Evolutionary conservation across 2,329 filamentous ascomycete species (phyloP), one percentile per base, ranked within the genome.

Genomic region (Penicillium vulpinum): DNA sequence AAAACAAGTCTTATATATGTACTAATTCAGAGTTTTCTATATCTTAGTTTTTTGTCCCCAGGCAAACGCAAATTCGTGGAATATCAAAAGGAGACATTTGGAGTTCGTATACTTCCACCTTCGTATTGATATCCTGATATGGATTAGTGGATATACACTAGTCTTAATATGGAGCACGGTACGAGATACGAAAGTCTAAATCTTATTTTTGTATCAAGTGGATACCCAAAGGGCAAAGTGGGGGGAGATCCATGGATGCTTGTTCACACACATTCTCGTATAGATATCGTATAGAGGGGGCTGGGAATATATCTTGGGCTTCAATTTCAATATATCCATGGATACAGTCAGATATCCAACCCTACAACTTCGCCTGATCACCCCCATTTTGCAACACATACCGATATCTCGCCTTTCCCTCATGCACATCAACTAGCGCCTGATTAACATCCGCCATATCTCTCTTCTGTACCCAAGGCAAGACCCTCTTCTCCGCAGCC

Each of bases 331-430:
- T 5, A 15, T 13, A 11, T 29, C 13, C 18, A 24, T 36, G 16
- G 21, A 18, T 36, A 54, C 18, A 31, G 5, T 22, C 18, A 8
- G n/a, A 45, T 21, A 31, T 5, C 26, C 10, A 28, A 18, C 16
- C 11, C 21, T 51, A 75, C 55, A 76, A 41, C 49, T 67, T 75
- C 29, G 70, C 66, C 56, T 67, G 59, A 2, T 58, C 60, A 40
- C 51, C 55, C 43, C 72, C 67, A 68, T 80, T 80, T 13, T 75
- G 69, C 61, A 80, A 58, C 24, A 80, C 77, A 70, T 76, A 80
- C 28, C 78, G 64, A 70, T 79, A 80, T 53, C 78, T 71, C 55
- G 78, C 77, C 64, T 76, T 79, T 2, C 76, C 75, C 35, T 64
- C 71, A 64, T 77, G 70, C 75, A 80, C 77, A 68, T 80, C 78